These are phyloP conservation scores for Ceratocystis smalleyi DNA, from an alignment of 2,329 filamentous ascomycete genomes.

Conservation along the genomic window DNA sequence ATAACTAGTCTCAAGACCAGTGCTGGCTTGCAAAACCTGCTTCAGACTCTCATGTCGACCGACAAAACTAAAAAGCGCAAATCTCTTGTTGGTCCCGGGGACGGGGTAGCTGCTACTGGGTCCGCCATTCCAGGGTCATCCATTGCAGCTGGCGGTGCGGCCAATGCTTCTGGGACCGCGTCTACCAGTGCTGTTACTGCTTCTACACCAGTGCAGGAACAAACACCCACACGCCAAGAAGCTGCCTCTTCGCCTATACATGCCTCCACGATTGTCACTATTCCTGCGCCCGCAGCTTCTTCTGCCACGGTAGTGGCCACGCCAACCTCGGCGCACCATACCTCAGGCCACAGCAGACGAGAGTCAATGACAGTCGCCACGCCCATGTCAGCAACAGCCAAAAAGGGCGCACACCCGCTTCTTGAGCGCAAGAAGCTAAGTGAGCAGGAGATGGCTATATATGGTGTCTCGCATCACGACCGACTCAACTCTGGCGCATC, in stretches of 20 bases:
- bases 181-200: background rate
- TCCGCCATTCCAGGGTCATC: conserved; percentile 22
- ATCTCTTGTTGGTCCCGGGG: conserved; percentile 47
- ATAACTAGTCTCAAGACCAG: conserved; percentile 68
- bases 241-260: background rate
- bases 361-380: conserved; percentile 28
- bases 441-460: conserved; percentile 59
- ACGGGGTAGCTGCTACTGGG: conserved; percentile 37
- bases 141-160: background rate
- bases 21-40: conserved; percentile 59
- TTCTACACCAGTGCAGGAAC: background rate
- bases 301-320: conserved; percentile 14
- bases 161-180: background rate
- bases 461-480: conserved; percentile 74
- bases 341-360: conserved; percentile 26
- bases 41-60: conserved; percentile 65
- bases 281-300: background rate
- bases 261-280: conserved; percentile 22
- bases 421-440: conserved; percentile 53
- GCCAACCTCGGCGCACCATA: background rate
- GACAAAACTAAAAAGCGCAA: conserved; percentile 86
- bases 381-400: conserved; percentile 23
- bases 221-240: background rate
- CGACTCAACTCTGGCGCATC: conserved; percentile 72
- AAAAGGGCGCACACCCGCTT: conserved; percentile 24